Percentiles rank a stretch among this genome's conserved stretches.
These are phyloP conservation scores for Spatholobus suberectus DNA, from an alignment of 306 rosid species.

Conservation along the genomic window DNA sequence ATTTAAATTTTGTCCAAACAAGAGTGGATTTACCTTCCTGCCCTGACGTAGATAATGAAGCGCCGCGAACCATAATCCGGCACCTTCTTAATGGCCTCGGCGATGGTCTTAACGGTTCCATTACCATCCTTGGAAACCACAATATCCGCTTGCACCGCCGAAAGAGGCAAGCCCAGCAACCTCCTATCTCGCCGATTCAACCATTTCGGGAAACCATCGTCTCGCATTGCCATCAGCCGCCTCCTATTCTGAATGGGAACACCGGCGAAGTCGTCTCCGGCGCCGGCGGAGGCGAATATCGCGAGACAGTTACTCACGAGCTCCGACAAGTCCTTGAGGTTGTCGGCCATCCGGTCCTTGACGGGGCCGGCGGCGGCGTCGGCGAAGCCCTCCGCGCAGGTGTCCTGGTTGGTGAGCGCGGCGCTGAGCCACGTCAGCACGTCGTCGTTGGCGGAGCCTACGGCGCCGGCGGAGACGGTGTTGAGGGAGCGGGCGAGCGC, in stretches of 20 bases:
- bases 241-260: slow-evolving; percentile 77
- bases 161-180: slow-evolving; percentile 59
- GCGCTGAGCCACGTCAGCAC: slow-evolving; percentile 92
- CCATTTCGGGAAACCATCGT: slow-evolving; percentile 72
- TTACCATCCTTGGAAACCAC: slow-evolving; percentile 73
- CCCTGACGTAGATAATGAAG: slow-evolving; percentile 74
- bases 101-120: slow-evolving; percentile 68
- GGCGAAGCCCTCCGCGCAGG: slow-evolving; percentile 71
- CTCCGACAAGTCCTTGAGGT: slow-evolving; percentile 67
- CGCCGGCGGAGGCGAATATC: slow-evolving; percentile 53
- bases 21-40: slow-evolving; percentile 77
- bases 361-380: slow-evolving; percentile 52
- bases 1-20: no score
- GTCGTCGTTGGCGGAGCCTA: slow-evolving; percentile 41
- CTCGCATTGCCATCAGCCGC: slow-evolving; percentile 56
- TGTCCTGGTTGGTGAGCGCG: slow-evolving; percentile 86
- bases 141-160: slow-evolving; percentile 70
- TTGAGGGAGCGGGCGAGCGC: slow-evolving; percentile 63
- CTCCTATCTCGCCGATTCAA: slow-evolving; percentile 64
- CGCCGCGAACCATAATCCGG: slow-evolving; percentile 68
- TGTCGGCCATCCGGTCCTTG: slow-evolving; percentile 55
- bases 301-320: slow-evolving; percentile 85
- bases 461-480: slow-evolving; percentile 34
- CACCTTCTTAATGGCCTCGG: slow-evolving; percentile 79
- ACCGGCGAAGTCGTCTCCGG: slow-evolving; percentile 69